Evolutionary conservation across 192 early-diverging fungal genomes (phyloP).

Genomic region (Gaertneriomyces semiglobifer): DNA sequence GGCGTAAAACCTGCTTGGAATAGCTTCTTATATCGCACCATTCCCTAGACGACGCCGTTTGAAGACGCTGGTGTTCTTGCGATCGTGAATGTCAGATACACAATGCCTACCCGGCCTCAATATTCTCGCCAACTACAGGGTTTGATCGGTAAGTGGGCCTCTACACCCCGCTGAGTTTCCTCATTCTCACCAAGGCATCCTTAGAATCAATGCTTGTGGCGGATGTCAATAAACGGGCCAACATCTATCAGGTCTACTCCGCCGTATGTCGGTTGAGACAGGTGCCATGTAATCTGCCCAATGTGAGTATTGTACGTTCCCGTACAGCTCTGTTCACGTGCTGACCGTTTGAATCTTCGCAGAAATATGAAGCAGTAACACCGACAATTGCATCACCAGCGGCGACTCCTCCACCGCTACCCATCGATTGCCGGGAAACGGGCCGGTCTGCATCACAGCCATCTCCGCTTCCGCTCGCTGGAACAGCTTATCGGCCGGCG

Average conservation of each 20-base stretch:
- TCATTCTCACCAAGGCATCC: neutral
- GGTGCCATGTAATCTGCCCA: conserved; percentile 60
- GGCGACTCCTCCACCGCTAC: conserved; percentile 11
- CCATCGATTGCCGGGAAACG: conserved; percentile 12
- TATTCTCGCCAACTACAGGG: conserved; percentile 40
- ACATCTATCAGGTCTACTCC: conserved; percentile 75
- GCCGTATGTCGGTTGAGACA: conserved; percentile 61
- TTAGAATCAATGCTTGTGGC: conserved; percentile 70
- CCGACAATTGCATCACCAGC: neutral
- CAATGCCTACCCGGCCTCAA: conserved; percentile 68
- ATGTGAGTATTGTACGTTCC: conserved; percentile 41
- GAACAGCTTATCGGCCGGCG: too few relatives aligned
- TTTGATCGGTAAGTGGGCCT: conserved; percentile 35
- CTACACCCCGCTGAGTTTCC: too few relatives aligned
- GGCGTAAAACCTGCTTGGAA: too few relatives aligned
- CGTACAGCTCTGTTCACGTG: too few relatives aligned
- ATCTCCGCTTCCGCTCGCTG: neutral
- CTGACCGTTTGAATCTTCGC: too few relatives aligned
- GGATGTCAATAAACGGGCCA: conserved; percentile 70
- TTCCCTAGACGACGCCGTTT: conserved; percentile 77
- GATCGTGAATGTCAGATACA: conserved; percentile 83
- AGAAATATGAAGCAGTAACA: neutral
- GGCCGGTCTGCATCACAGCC: neutral
- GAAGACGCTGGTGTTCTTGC: conserved; percentile 84
- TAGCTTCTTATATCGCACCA: neutral